Evolutionary conservation across 495 filamentous ascomycete genomes (phyloP), one percentile per base, ranked within the genome.

Genomic region (Xylaria sp.): DNA sequence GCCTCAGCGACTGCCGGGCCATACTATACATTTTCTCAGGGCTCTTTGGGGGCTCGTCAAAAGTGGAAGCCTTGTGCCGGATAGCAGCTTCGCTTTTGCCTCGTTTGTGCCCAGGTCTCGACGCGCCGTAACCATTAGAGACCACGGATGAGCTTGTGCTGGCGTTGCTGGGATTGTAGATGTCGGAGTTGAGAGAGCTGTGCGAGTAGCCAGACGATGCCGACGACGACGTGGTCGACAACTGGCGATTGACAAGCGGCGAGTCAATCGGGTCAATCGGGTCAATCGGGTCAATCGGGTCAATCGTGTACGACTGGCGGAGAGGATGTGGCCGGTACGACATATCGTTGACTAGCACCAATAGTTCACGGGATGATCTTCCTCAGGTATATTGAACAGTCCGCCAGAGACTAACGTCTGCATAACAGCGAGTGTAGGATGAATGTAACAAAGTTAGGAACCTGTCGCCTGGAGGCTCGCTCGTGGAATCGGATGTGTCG

Each of bases 121-220:
- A 68, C 44, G 67, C n/a, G 52, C 58, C 82, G 72, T 88, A 87
- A 35, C 82, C 82, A 77, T 88, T 90, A n/a, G 93, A 95, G 12
- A 86, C 87, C 73, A 88, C 87, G 5, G 93, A 95, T n/a, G 93
- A 93, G 37, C 90, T 80, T 9, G 92, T 93, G 77, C 92, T 94
- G 59, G 92, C 89, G 55, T 91, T 89, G 74, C 91, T 92, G 24
- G 90, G 84, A 19, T 90, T 85, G 72, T 89, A 91, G 1, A 86
- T 83, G 72, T 87, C 81, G 5, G 89, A 19, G 44, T 61, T 74
- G 24, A 62, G 71, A 3, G 92, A 93, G 44, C 81, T 85, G 73
- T 88, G 83, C 14, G 93, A 93, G 77, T 93, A 94, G 26, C 89
- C 86, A 0, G 93, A 94, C 21, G 93, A 97, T 68, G 83, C 82